Evolutionary conservation across 2,329 filamentous ascomycete genomes (phyloP).

Genomic region (Phoma herbarum): DNA sequence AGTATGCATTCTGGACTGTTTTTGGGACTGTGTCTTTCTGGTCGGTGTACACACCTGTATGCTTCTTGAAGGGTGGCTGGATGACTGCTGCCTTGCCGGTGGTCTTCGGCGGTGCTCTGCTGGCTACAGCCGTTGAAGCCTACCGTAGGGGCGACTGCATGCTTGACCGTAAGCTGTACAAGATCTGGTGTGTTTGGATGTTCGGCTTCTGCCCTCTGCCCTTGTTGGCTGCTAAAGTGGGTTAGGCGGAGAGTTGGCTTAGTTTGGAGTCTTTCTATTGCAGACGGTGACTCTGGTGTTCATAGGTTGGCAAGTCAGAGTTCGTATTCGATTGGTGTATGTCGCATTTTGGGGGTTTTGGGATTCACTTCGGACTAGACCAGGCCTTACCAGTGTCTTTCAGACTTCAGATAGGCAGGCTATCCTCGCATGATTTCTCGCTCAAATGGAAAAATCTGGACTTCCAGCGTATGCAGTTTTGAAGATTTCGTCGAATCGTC

Average conservation of each 20-base stretch:
- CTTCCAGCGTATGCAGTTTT: no score
- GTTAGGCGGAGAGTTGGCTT: background rate
- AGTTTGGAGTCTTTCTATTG: background rate
- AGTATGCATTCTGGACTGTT: constrained; percentile 21
- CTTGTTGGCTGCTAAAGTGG: constrained; percentile 8
- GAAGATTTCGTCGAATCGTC: no score
- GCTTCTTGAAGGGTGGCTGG: constrained; percentile 17
- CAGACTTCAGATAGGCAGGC: no score
- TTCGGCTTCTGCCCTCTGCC: constrained; percentile 27
- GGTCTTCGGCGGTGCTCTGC: constrained; percentile 13
- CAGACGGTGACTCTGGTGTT: background rate
- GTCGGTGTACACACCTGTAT: constrained; percentile 23
- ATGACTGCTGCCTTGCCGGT: constrained; percentile 15
- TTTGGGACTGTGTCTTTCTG: constrained; percentile 21
- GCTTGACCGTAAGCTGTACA: constrained; percentile 27
- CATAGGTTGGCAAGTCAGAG: background rate
- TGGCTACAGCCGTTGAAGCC: constrained; percentile 8
- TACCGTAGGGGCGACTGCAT: background rate
- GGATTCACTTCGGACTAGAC: no score
- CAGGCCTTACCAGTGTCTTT: no score
- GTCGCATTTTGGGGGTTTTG: no score
- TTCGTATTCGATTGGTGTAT: background rate
- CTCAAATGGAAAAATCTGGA: no score
- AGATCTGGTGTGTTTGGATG: constrained; percentile 29
- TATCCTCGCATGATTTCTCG: no score